These are phyloP conservation scores for Rosa rugosa DNA, from an alignment of 306 rosid genomes.

Conservation along the genomic window DNA sequence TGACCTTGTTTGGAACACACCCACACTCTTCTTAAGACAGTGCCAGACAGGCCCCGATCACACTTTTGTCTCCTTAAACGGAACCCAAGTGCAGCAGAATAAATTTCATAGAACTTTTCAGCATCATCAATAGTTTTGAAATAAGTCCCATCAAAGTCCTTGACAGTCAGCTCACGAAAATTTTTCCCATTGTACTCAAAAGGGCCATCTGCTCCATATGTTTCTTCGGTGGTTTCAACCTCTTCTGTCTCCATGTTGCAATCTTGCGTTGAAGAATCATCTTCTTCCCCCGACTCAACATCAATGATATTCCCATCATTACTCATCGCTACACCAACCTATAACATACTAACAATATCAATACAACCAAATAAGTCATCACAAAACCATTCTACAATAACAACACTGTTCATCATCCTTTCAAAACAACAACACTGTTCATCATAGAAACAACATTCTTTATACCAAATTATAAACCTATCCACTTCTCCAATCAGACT, in stretches of 20 bases:
- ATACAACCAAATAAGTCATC: not conserved
- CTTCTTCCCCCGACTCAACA: not conserved
- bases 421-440: not conserved
- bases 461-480: not conserved
- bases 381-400: not conserved
- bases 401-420: too few relatives aligned
- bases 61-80: not conserved
- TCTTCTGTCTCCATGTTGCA: not conserved
- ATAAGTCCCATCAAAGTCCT: not conserved
- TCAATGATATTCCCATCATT: not conserved
- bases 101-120: not conserved
- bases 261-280: not conserved
- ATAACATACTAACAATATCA: not conserved
- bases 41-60: not conserved
- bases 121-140: not conserved
- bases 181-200: slow-evolving; percentile 1
- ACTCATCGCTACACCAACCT: not conserved
- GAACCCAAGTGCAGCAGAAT: slow-evolving; percentile 6
- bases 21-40: not conserved
- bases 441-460: not conserved
- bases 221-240: not conserved
- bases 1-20: not conserved
- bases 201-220: not conserved
- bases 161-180: not conserved
- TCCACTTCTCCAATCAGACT: not conserved